Base-by-base conservation (phyloP, 2,329 filamentous ascomycete genomes). In the Claviceps sp. region DNA sequence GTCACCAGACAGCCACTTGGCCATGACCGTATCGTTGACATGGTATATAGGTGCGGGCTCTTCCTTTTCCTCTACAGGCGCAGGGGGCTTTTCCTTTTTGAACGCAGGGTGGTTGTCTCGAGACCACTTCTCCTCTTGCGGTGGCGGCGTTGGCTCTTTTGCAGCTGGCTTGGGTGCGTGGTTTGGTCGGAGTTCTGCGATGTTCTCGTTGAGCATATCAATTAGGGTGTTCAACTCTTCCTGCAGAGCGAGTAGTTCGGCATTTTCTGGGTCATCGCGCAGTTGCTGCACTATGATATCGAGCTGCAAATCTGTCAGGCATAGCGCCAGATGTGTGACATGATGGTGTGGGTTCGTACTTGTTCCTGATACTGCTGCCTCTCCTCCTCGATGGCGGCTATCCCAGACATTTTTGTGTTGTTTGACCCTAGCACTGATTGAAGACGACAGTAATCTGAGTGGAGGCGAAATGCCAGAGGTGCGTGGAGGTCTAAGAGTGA, bases 1-100 rank as follows among this genome's bases (percentile, higher is more conserved):
- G 68, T 98, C 93, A 51, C 89, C 89, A 10, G 88, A 86, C 47
- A 85, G 73, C 88, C 90, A 98, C 69, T 91, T 90, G 47, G 91
- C 93, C 67, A 93, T 76, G 51, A 96, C 87, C 37, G 76, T 86
- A 62, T 98, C 93, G 65, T 95, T 95, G 58, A 95, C 87, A 53
- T 85, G 80, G 70, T 90, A 95, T 10, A 75, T 76, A 2, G 76
- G 73, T 0, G 76, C 71, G 2, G 69, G 67, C 37, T 77, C 70
- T 34, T 74, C 72, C 57, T 84, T 79, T 51, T 81, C 78, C 52
- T 77, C 67, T 13, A 58, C 56, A 7, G 64, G 56, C 16, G 62
- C 59, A 60, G 67, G 55, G 2, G 63, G 55, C 74, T 74, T 86
- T 69, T 76, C 56, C 74, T 74, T 86, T 69, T 76, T 86, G 68